A percentile compares a stretch with the other conserved stretches of the same genome.
Conservation (phyloP, 208 protist species). For the Acanthamoeba culbertsoni region DNA sequence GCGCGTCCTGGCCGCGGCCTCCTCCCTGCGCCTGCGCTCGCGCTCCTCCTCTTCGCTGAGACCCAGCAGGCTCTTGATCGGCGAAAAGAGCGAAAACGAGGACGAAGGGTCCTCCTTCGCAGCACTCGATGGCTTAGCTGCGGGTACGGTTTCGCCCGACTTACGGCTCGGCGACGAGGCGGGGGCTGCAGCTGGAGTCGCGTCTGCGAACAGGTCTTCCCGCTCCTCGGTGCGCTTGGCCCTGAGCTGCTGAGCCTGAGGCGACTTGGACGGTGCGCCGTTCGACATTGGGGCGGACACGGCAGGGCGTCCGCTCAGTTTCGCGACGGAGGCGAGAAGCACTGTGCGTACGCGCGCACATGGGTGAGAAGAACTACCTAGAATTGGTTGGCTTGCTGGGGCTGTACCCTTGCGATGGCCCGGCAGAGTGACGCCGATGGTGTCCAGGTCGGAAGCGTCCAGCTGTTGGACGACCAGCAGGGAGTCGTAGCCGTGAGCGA, state of each 20-base stretch:
- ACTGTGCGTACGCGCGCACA: background rate
- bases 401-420: background rate
- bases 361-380: background rate
- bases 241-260: background rate
- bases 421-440: background rate
- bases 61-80: conserved; percentile 28
- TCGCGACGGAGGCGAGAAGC: background rate
- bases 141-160: background rate
- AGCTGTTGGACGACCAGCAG: conserved; percentile 3
- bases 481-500: conserved; percentile 40
- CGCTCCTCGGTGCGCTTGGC: background rate
- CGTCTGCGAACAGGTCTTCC: background rate
- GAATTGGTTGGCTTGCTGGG: background rate
- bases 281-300: background rate
- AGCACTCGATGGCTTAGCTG: background rate
- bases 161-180: background rate
- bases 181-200: background rate
- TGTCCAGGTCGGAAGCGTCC: background rate
- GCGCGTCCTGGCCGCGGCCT: background rate
- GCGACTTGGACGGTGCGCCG: background rate
- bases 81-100: conserved; percentile 5
- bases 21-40: background rate
- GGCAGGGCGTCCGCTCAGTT: background rate
- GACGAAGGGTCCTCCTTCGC: background rate
- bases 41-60: conserved; percentile 40